Conservation (phyloP, 768 basidiomycete genomes). For the Lentinula lateritia region DNA sequence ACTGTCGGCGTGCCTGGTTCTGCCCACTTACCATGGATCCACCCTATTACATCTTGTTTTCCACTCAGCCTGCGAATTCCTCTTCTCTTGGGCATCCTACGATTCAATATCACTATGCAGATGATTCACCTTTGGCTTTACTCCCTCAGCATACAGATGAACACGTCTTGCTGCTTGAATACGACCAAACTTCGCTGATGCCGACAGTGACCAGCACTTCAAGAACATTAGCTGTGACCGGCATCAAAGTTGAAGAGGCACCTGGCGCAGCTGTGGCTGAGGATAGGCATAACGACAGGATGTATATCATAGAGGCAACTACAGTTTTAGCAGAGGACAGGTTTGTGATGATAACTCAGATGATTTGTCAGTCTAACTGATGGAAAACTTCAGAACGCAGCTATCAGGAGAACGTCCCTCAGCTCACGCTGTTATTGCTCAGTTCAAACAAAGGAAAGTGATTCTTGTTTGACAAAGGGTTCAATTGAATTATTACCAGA, state of each 20-base stretch:
- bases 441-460: constrained; percentile 63
- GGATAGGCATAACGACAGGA: constrained; percentile 53
- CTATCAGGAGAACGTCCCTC: constrained; percentile 33
- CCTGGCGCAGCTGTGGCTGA: constrained; percentile 60
- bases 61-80: constrained; percentile 34
- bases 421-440: constrained; percentile 46
- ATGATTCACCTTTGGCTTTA: constrained; percentile 67
- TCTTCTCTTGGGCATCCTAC: constrained; percentile 59
- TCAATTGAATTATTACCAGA: not conserved
- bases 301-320: constrained; percentile 73
- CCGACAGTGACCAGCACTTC: constrained; percentile 52
- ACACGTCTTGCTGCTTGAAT: constrained; percentile 71
- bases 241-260: constrained; percentile 64
- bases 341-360: constrained; percentile 23
- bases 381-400: constrained; percentile 9
- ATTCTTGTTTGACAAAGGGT: not conserved
- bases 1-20: not conserved
- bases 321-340: constrained; percentile 39
- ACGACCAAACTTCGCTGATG: constrained; percentile 37
- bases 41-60: constrained; percentile 68
- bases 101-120: constrained; percentile 79
- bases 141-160: constrained; percentile 57
- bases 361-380: not conserved
- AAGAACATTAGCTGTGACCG: constrained; percentile 40
- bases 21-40: constrained; percentile 4